Evolutionary conservation across 768 basidiomycete genomes (phyloP).

Genomic region (Amanita thiersii): DNA sequence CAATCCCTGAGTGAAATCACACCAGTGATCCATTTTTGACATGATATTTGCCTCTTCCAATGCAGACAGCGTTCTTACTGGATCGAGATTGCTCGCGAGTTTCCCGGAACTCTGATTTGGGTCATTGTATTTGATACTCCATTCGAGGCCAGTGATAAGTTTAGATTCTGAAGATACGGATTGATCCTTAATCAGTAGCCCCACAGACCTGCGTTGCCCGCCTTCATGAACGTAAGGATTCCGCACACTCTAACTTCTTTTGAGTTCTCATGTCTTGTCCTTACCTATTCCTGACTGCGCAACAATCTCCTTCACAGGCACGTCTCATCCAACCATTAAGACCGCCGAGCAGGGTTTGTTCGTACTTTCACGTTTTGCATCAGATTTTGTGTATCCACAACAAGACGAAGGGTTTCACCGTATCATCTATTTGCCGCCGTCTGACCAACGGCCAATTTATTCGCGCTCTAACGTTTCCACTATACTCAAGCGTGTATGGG

Average conservation of each 20-base stretch:
- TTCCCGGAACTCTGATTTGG: slow-evolving; percentile 57
- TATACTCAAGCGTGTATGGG: slow-evolving; percentile 43
- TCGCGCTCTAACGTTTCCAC: slow-evolving; percentile 39
- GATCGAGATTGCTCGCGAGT: slow-evolving; percentile 64
- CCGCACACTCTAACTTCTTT: slow-evolving; percentile 7
- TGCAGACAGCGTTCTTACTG: slow-evolving; percentile 64
- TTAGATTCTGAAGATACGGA: slow-evolving; percentile 15
- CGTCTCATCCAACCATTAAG: slow-evolving; percentile 70
- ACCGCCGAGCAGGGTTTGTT: slow-evolving; percentile 46
- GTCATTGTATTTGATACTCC: slow-evolving; percentile 74
- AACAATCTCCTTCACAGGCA: slow-evolving; percentile 36
- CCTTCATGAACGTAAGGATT: slow-evolving; percentile 46
- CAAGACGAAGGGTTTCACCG: slow-evolving; percentile 60
- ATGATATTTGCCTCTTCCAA: slow-evolving; percentile 12
- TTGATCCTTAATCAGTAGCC: slow-evolving; percentile 6
- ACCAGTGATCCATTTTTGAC: not conserved
- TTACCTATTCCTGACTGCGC: not conserved
- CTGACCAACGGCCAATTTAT: slow-evolving; percentile 39
- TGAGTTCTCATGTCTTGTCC: slow-evolving; percentile 1
- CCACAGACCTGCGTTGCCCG: slow-evolving; percentile 54
- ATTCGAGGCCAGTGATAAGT: slow-evolving; percentile 43
- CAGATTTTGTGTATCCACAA: slow-evolving; percentile 48
- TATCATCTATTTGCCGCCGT: slow-evolving; percentile 37
- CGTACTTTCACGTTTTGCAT: slow-evolving; percentile 58
- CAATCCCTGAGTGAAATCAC: too few relatives aligned